Percentiles rank a stretch among this genome's conserved stretches.
phyloP scores from a whole-genome alignment of 2,329 filamentous ascomycete genomes.

The Metarhizium rileyi region DNA sequence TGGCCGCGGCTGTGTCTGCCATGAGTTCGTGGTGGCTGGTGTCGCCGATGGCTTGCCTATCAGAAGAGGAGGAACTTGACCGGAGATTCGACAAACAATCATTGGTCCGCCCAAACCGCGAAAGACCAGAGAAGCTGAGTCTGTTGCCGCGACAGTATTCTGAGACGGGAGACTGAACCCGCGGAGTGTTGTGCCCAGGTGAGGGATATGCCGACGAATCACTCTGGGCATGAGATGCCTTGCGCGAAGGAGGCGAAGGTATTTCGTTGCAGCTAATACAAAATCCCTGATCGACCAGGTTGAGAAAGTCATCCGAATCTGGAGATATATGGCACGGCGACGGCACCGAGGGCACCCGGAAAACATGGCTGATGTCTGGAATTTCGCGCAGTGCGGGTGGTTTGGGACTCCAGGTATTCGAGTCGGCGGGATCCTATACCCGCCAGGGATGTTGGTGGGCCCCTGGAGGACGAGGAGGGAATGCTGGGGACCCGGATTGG shows the following conservation, averaged over 20 bases:
- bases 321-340: neutral
- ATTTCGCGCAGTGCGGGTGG: neutral
- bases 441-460: neutral
- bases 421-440: constrained; percentile 4
- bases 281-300: constrained; percentile 11
- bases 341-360: neutral
- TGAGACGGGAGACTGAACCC: constrained; percentile 20
- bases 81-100: constrained; percentile 20
- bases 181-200: constrained; percentile 11
- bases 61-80: constrained; percentile 17
- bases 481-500: neutral
- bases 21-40: constrained; percentile 13
- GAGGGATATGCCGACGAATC: constrained; percentile 23
- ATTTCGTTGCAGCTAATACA: neutral
- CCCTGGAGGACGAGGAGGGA: neutral
- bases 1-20: constrained; percentile 15
- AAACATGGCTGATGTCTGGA: neutral
- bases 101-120: constrained; percentile 19
- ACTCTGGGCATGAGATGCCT: constrained; percentile 12
- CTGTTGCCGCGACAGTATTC: constrained; percentile 11
- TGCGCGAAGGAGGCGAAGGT: neutral
- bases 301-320: constrained; percentile 9
- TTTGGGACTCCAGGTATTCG: neutral
- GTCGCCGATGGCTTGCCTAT: constrained; percentile 6
- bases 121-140: constrained; percentile 19